Base-by-base conservation (phyloP, 352 stramenopile species). In the Phytophthora idaei region DNA sequence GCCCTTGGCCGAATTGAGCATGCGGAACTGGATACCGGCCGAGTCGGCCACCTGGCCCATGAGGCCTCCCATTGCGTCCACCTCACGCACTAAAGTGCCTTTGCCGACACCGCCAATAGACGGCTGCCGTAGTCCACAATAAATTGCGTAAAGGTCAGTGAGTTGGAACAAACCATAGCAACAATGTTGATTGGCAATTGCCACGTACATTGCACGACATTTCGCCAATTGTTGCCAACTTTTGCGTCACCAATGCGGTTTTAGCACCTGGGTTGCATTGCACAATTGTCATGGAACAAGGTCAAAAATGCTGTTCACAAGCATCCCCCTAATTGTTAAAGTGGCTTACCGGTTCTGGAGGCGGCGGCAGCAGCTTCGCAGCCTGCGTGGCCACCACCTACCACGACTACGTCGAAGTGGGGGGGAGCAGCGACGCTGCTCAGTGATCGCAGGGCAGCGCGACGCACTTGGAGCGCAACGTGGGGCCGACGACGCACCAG, bases 91-190 rank as follows among this genome's bases (percentile, higher is more conserved):
- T 27, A 99, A 80, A 68, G 98, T 98, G 29, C 97, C 97, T 82
- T 99, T 99, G 31, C 97, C 98, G 10, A 99, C 98, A 7, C 98
- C 98, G 36, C 98, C 98, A 57, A 99, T 99, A 31, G 88, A 98
- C 27, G 98, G 98, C 87, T 96, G 49, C 45, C 11, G 29, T 15
- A 52, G 15, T 21, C 6, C 28, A 52, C 9, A 62, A 45, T 57
- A 63, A 42, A 11, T 46, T 39, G 56, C 11, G 62, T 27, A n/a
- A n/a, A 61, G 32, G 29, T 57, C 17, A 52, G 21, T 39, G 31
- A 29, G 2, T 45, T 34, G 42, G 5, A 44, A 32, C 7, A 28
- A 28, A 6, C 6, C 10, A 11, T 51, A 44, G 11, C 4, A 42
- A 42, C 39, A 21, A 21, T 53, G 29, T 11, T 34, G 11, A 41